Evolutionary conservation across 345 rosid species (phyloP).

Genomic region (Aurinia saxatilis): DNA sequence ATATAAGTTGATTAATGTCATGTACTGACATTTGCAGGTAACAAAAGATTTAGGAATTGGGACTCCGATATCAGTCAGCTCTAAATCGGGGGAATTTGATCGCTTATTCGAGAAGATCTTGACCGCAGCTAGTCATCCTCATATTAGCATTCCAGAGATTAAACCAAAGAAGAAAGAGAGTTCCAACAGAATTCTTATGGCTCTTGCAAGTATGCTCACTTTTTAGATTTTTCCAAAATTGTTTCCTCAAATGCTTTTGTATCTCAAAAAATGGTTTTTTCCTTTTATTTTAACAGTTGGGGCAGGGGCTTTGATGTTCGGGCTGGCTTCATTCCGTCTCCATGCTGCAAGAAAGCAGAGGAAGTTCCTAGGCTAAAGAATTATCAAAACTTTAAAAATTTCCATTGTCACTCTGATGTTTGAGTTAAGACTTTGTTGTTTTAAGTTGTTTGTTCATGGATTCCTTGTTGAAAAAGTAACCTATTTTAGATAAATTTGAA

Average conservation of each 20-base stretch:
- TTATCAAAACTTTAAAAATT: background rate
- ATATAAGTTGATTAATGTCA: background rate
- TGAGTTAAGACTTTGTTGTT: background rate
- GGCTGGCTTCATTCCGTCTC: constrained; percentile 74
- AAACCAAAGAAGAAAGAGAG: constrained; percentile 53
- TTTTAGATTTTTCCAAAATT: constrained; percentile 8
- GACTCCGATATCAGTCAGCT: constrained; percentile 72
- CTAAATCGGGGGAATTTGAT: constrained; percentile 56
- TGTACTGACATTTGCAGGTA: constrained; percentile 36
- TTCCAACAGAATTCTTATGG: constrained; percentile 58
- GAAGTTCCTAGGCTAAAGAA: background rate
- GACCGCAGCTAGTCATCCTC: constrained; percentile 72
- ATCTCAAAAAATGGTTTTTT: background rate
- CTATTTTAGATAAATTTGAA: background rate
- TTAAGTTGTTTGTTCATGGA: background rate
- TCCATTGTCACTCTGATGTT: background rate
- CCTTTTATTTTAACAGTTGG: constrained; percentile 71
- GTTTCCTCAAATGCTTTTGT: constrained; percentile 4
- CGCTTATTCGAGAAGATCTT: constrained; percentile 55
- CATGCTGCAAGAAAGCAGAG: constrained; percentile 49
- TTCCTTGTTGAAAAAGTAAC: constrained; percentile 3
- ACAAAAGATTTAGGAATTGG: constrained; percentile 81
- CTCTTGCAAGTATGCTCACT: constrained; percentile 57
- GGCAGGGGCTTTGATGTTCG: constrained; percentile 63
- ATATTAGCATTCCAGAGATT: constrained; percentile 74